phyloP scores from a whole-genome alignment of 257 asterid species.

The Thymus quinquecostatus region DNA sequence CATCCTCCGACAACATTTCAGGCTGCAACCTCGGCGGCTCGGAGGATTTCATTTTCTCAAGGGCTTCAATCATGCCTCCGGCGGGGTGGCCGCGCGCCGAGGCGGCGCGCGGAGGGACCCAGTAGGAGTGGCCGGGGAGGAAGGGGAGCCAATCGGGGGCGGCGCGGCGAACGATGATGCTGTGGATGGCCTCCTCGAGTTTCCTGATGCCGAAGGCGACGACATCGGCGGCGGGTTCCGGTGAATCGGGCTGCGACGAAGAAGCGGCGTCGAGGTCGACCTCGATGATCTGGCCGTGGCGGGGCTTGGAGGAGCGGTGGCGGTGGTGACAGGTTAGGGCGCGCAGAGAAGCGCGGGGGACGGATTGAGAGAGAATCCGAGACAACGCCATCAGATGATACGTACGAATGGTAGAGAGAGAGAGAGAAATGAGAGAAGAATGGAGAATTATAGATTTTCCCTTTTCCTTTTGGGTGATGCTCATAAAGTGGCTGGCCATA shows the following conservation, averaged over 20 bases:
- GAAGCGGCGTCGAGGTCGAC: slow-evolving; percentile 39
- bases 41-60: slow-evolving; percentile 33
- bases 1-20: slow-evolving; percentile 44
- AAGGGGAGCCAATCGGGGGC: slow-evolving; percentile 71
- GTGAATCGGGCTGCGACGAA: slow-evolving; percentile 37
- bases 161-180: slow-evolving; percentile 54
- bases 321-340: slow-evolving; percentile 51
- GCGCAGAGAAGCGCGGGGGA: slow-evolving; percentile 37
- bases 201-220: slow-evolving; percentile 42
- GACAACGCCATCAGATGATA: slow-evolving; percentile 44
- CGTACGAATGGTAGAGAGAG: not conserved
- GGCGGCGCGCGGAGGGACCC: slow-evolving; percentile 55
- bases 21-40: not conserved
- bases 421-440: not conserved
- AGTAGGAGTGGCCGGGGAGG: slow-evolving; percentile 56
- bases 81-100: slow-evolving; percentile 32
- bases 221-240: slow-evolving; percentile 40
- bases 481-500: too few relatives aligned
- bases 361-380: slow-evolving; percentile 43
- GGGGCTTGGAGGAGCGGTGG: slow-evolving; percentile 52
- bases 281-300: slow-evolving; percentile 43
- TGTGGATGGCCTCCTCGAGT: slow-evolving; percentile 62
- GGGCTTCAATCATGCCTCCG: slow-evolving; percentile 39
- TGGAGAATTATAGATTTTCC: too few relatives aligned
- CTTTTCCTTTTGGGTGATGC: too few relatives aligned